These are phyloP conservation scores for Chlorella sp. DNA, from an alignment of 139 green algal species.

Conservation along the genomic window DNA sequence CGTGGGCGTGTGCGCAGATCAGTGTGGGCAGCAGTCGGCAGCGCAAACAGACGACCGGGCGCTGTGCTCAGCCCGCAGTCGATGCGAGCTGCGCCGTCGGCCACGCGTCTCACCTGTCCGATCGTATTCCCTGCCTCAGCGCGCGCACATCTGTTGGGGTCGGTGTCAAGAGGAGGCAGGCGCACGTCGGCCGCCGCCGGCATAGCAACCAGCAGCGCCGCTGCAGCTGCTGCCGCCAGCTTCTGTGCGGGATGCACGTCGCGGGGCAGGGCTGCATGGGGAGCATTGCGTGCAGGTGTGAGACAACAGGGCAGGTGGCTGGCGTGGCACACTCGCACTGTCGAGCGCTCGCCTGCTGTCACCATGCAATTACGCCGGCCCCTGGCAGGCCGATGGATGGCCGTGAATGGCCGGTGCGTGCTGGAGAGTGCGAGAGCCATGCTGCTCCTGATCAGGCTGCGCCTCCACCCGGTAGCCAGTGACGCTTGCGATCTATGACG, in stretches of 20 bases:
- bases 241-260: not conserved
- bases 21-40: too few relatives aligned
- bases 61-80: too few relatives aligned
- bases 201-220: constrained; percentile 10
- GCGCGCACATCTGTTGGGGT: constrained; percentile 85
- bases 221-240: constrained; percentile 9
- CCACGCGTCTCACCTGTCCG: constrained; percentile 94
- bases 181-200: constrained; percentile 58
- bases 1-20: too few relatives aligned
- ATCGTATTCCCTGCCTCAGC: constrained; percentile 93
- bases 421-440: not conserved
- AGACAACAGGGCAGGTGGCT: not conserved
- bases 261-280: not conserved
- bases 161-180: constrained; percentile 77
- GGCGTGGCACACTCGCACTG: not conserved
- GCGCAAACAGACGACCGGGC: too few relatives aligned
- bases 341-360: not conserved
- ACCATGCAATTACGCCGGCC: not conserved
- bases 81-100: too few relatives aligned
- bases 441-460: too few relatives aligned
- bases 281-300: not conserved
- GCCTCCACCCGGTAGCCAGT: too few relatives aligned
- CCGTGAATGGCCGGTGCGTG: not conserved
- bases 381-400: not conserved
- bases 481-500: too few relatives aligned